Percentiles rank a stretch among this genome's conserved stretches.
phyloP scores from a whole-genome alignment of 1,284 basidiomycete genomes.

The Stereum hirsutum region DNA sequence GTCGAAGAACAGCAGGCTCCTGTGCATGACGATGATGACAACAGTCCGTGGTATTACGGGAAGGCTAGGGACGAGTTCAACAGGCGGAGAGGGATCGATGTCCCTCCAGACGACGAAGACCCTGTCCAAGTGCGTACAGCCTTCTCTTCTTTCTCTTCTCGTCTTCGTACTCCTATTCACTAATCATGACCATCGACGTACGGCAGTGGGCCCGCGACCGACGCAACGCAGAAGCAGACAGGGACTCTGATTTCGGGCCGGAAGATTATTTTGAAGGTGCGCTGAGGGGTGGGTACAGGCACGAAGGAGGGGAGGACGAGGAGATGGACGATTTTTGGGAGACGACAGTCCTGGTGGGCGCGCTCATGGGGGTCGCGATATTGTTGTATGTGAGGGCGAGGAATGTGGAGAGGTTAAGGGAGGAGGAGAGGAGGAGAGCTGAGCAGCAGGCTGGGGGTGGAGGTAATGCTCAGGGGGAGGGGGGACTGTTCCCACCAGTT shows the following conservation, averaged over 20 bases:
- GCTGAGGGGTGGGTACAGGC: slow-evolving; percentile 47
- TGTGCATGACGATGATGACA: slow-evolving; percentile 15
- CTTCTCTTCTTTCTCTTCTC: neutral
- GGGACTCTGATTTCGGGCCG: slow-evolving; percentile 65
- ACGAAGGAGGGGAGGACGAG: slow-evolving; percentile 39
- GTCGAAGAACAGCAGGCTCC: neutral
- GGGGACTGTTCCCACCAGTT: slow-evolving; percentile 53
- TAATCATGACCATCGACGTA: neutral
- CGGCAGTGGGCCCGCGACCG: slow-evolving; percentile 68
- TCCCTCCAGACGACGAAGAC: slow-evolving; percentile 49
- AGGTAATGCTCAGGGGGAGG: slow-evolving; percentile 19
- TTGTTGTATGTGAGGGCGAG: slow-evolving; percentile 66
- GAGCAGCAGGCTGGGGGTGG: slow-evolving; percentile 26
- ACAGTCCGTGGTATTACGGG: slow-evolving; percentile 64
- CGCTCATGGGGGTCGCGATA: slow-evolving; percentile 57
- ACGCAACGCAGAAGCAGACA: slow-evolving; percentile 59
- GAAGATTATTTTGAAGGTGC: slow-evolving; percentile 75
- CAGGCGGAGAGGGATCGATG: slow-evolving; percentile 34
- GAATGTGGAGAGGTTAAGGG: slow-evolving; percentile 57
- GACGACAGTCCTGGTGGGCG: slow-evolving; percentile 58
- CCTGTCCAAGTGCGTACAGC: slow-evolving; percentile 46
- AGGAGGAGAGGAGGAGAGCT: slow-evolving; percentile 24
- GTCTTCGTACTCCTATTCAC: too few species aligned
- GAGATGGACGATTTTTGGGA: slow-evolving; percentile 69
- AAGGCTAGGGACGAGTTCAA: slow-evolving; percentile 70